Base-by-base conservation (phyloP, 2,329 filamentous ascomycete genomes). In the Penicillium sp. region DNA sequence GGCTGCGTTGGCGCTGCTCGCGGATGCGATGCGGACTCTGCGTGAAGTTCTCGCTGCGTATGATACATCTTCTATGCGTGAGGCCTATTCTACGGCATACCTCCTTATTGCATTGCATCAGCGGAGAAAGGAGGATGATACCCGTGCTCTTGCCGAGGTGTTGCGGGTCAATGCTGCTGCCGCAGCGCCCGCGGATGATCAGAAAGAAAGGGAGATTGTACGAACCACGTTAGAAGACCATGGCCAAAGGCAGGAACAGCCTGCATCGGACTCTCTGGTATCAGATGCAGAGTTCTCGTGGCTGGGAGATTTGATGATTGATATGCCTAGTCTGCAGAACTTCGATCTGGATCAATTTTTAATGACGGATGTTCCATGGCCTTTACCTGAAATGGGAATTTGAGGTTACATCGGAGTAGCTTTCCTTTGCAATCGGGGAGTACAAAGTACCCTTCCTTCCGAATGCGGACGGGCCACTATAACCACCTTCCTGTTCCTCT, bases 21-120 rank as follows among this genome's bases (percentile, higher is more conserved):
- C 72, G 2, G 78, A 81, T 22, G 82, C 81, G 0, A 80, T 85
- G 78, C 71, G 69, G 51, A 77, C 76, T 3, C 68, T 83, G 0
- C 68, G 70, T 19, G 69, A 75, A 16, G 75, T 81, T 0, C 69
- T 74, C 0, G 65, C 67, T 0, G 72, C 73, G 0, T 82, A 80
- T 57, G 73, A 78, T 19, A 82, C 77, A 0, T 69, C 72, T 12
- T 75, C 76, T 1, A 79, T 82, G 57, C 77, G 77, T 6, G 83
- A 85, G 59, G 82, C 82, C 0, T 71, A 82, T 17, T 79, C 78
- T 14, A 83, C 82, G 0, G 82, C 83, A 0, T 81, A 80, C 12
- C 67, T 84, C 25, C 73, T 85, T 16, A 75, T 84, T 11, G 67
- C 79, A 0, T 68, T 84, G 41, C 81, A 84, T 38, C 79, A 82